phyloP scores from a whole-genome alignment of 2,329 filamentous ascomycete genomes.

The Neurospora crassa region DNA sequence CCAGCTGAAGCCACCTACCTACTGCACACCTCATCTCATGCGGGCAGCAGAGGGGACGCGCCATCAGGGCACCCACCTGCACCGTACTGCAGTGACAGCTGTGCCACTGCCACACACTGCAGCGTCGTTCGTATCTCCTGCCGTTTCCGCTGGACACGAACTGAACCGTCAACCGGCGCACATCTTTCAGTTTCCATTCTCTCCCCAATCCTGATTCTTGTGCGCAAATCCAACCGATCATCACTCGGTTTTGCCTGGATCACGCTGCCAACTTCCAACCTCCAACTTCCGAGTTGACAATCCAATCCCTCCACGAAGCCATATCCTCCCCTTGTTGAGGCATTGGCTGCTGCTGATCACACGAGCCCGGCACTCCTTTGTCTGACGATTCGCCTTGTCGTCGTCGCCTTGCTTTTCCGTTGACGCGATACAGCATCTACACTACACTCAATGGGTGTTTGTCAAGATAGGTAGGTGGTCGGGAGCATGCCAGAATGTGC shows the following conservation, averaged over 20 bases:
- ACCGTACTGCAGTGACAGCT: neutral
- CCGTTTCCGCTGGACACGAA: neutral
- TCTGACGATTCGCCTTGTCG: neutral
- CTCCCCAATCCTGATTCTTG: neutral
- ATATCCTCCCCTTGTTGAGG: neutral
- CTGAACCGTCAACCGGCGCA: neutral
- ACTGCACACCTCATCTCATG: neutral
- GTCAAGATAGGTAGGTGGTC: no score
- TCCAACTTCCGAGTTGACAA: neutral
- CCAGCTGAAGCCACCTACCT: neutral
- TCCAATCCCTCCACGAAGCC: neutral
- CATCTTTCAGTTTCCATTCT: neutral
- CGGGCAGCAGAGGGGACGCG: neutral
- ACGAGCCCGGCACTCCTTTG: neutral
- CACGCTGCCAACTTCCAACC: neutral
- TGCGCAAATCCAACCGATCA: neutral
- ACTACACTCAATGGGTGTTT: no score
- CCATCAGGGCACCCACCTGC: neutral
- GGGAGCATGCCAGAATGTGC: neutral
- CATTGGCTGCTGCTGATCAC: neutral
- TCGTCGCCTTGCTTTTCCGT: neutral
- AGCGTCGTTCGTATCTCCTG: neutral
- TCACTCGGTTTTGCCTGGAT: neutral
- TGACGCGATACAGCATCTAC: neutral
- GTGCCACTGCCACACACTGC: neutral